phyloP scores from a whole-genome alignment of 805 yeast species.

The Brettanomyces anomalus region DNA sequence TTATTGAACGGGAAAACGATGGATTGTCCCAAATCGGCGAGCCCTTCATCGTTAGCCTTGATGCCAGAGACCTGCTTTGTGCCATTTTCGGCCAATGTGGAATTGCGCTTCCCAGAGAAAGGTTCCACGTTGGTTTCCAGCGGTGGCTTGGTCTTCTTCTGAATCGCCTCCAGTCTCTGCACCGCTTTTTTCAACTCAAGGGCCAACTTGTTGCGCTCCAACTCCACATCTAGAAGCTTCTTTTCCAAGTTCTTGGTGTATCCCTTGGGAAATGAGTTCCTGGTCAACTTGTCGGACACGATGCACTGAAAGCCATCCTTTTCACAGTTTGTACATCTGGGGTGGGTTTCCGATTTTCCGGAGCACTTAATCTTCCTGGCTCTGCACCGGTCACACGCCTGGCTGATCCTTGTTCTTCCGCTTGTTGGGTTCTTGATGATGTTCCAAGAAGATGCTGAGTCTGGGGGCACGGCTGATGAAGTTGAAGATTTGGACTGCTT shows the following conservation, averaged over 20 bases:
- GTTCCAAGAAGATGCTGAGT: constrained; percentile 18
- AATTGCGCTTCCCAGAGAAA: neutral
- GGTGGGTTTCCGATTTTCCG: constrained; percentile 42
- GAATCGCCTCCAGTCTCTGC: constrained; percentile 4
- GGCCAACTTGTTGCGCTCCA: constrained; percentile 36
- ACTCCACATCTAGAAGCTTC: constrained; percentile 51
- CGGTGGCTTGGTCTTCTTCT: neutral
- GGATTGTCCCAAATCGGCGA: constrained; percentile 19
- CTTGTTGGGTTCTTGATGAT: constrained; percentile 27
- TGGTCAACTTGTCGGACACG: constrained; percentile 62
- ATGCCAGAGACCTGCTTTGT: neutral
- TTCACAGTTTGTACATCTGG: constrained; percentile 57
- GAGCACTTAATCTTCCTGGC: constrained; percentile 71
- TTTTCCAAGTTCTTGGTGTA: constrained; percentile 69
- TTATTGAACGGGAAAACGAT: constrained; percentile 18
- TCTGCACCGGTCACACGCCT: constrained; percentile 78
- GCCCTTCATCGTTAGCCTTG: constrained; percentile 12
- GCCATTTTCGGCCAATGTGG: neutral
- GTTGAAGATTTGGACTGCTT: neutral
- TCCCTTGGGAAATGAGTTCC: constrained; percentile 76
- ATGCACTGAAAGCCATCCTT: constrained; percentile 60
- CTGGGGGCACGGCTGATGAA: neutral
- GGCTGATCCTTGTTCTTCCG: constrained; percentile 47
- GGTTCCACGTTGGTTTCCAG: neutral
- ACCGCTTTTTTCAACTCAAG: constrained; percentile 25